A percentile compares a stretch with the other conserved stretches of the same genome.
Conservation (phyloP, 768 basidiomycete species). For the Cyathus striatus region DNA sequence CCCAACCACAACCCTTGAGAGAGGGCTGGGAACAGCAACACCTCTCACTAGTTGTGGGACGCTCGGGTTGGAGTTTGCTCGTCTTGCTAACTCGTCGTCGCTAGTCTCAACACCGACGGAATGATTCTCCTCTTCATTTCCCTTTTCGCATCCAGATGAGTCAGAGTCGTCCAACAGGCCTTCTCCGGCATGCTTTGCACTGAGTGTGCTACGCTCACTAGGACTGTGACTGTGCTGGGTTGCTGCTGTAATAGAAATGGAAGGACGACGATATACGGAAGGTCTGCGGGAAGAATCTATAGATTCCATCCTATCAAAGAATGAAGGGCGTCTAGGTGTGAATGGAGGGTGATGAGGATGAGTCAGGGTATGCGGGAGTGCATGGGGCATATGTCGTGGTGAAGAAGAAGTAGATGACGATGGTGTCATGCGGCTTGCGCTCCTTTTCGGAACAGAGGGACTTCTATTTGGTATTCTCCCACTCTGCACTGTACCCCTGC, state of each 20-base stretch:
- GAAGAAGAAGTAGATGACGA: conserved; percentile 56
- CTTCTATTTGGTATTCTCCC: conserved; percentile 9
- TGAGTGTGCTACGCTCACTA: conserved; percentile 32
- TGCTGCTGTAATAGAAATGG: conserved; percentile 28
- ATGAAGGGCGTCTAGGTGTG: conserved; percentile 33
- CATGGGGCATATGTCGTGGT: conserved; percentile 36
- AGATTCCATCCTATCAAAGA: conserved; percentile 33
- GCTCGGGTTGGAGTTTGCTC: conserved; percentile 28
- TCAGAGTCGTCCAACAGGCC: conserved; percentile 78
- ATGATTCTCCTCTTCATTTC: conserved; percentile 22
- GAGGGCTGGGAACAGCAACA: conserved; percentile 54
- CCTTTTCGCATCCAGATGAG: conserved; percentile 39
- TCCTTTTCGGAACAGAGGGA: conserved; percentile 27
- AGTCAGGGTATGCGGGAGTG: conserved; percentile 39
- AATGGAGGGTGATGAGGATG: conserved; percentile 5
- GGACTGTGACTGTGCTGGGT: conserved; percentile 32
- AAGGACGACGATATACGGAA: conserved; percentile 39
- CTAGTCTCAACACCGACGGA: conserved; percentile 22
- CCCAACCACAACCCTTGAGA: conserved; percentile 54
- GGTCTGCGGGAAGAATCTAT: conserved; percentile 28
- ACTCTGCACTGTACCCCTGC: conserved; percentile 5
- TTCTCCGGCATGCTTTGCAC: conserved; percentile 65
- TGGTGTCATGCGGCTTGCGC: conserved; percentile 47
- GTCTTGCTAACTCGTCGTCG: conserved; percentile 26
- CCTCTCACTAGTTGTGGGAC: conserved; percentile 19